Evolutionary conservation across 225 moss, liverwort and hornwort genomes (phyloP).

Genomic region (Neckera pumila): DNA sequence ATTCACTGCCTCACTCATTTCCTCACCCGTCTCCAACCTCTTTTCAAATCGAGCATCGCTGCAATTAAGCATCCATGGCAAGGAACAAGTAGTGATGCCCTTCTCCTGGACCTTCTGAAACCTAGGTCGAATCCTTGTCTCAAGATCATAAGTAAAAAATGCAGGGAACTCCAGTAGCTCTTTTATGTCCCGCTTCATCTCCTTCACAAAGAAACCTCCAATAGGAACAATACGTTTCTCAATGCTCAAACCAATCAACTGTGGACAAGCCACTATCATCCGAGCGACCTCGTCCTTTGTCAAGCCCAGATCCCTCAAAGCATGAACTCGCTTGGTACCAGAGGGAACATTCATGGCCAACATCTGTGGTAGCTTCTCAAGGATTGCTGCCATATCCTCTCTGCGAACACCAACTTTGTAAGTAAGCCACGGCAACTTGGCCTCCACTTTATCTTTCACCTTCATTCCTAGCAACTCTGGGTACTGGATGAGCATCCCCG

Average conservation of each 20-base stretch:
- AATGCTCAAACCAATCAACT: conserved; percentile 60
- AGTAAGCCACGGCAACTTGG: conserved; percentile 73
- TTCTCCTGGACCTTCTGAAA: conserved; percentile 42
- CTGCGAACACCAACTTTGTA: conserved; percentile 57
- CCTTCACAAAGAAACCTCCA: conserved; percentile 42
- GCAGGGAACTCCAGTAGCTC: conserved; percentile 62
- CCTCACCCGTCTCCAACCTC: conserved; percentile 25
- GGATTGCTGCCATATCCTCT: conserved; percentile 46
- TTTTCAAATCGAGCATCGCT: conserved; percentile 56
- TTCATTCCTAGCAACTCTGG: conserved; percentile 73
- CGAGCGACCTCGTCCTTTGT: conserved; percentile 52
- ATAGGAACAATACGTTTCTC: conserved; percentile 51
- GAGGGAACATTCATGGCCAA: conserved; percentile 62
- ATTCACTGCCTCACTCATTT: conserved; percentile 1
- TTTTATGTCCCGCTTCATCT: conserved; percentile 61
- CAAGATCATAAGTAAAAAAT: conserved; percentile 76
- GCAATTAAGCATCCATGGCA: conserved; percentile 83
- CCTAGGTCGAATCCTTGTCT: conserved; percentile 62
- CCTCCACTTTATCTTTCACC: conserved; percentile 50
- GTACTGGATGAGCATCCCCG: conserved; percentile 61
- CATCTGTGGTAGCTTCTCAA: conserved; percentile 86
- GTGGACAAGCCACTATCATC: conserved; percentile 75
- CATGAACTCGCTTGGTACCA: conserved; percentile 66
- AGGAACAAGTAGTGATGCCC: conserved; percentile 30
- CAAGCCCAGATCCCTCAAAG: conserved; percentile 51